Base-by-base conservation (phyloP, 2,329 filamentous ascomycete species). In the Ilyonectria sp. region DNA sequence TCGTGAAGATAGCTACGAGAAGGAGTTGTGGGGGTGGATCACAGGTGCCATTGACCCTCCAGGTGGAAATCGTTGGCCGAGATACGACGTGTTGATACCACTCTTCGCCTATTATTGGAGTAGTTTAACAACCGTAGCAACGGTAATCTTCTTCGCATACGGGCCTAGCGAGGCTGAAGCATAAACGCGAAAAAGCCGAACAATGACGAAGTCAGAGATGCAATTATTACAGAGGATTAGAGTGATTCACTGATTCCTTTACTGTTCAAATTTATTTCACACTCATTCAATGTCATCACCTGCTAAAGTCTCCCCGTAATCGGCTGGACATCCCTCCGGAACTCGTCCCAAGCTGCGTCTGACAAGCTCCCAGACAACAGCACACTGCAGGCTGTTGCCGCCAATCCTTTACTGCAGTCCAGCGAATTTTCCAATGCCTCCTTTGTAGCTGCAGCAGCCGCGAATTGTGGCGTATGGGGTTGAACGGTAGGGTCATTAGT, bases 341-440 rank as follows among this genome's bases (percentile, higher is more conserved):
- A 74, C 31, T 74, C 72, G 2, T 63, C 56, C 44, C 47, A 64
- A 2, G 65, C 72, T 3, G 67, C 64, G 1, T 46, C 56, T 10
- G 67, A 35, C 4, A 71, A 11, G 40, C 40, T 31, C 60, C 60
- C 1, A 55, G 54, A 1, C 5, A 65, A 4, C 0, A 74, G 1
- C n/a, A 74, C 26, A 1, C 65, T 61, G 1, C 69, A 70, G 29
- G 70, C 72, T 3, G 72, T 74, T 6, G 72, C 72, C 0, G 72
- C 72, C 2, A 74, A 29, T 5, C 72, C 72, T 35, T 73, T 74
- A 0, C 69, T 65, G 6, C 72, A 74, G 1, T 73, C 72, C 2
- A 74, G 40, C 1, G 72, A 61, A 21, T 69, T 73, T 2, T 64
- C 15, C 1, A 74, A 26, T 0, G 72, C 72, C 7, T 63, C 60